Evolutionary conservation across 2,329 filamentous ascomycete genomes (phyloP), one percentile per base, ranked within the genome.

Genomic region (Elsinoe batatas): DNA sequence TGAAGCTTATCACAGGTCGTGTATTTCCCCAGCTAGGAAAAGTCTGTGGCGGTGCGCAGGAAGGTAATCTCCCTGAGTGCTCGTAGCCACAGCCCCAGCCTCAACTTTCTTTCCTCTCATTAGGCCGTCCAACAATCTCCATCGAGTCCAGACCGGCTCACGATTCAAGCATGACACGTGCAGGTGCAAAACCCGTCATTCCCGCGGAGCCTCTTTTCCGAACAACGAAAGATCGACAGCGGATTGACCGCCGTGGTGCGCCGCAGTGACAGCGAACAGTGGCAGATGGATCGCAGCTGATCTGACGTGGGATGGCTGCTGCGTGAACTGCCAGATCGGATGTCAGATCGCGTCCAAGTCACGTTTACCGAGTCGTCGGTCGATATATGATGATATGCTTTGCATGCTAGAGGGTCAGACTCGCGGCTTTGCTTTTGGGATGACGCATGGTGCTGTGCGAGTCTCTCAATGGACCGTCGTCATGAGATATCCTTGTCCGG

Each of bases 21-120:
- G 40, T 22, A 44, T 44, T 44, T 44, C 40, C 40, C 40, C 40
- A 22, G 40, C 40, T 22, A 44, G 40, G 40, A 44, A 44, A 44
- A 44, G 40, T 17, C 12, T 12, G 40, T 44, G 40, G 40, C 40
- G 17, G 40, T 44, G 40, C 40, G 40, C 18, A 5, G 11, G 12
- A 44, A 22, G 40, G 40, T 22, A 44, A 26, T 12, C 10, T 13
- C 8, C 12, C 12, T 6, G 20, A 44, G 40, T 22, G 10, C 20
- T 44, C 40, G 26, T 30, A 44, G 40, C 40, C 40, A 44, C 40
- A 15, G 13, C 40, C 10, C 18, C 40, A 44, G 40, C 40, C 40
- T 17, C 40, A 26, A 22, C n/a, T 44, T 26, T 44, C 4, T 26
- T 44, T 44, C 18, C 10, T 30, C 40, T 26, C 40, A 44, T 44